Evolutionary conservation across 805 yeast species (phyloP), one percentile per base, ranked within the genome.

Genomic region (Allodekkera sacchari): DNA sequence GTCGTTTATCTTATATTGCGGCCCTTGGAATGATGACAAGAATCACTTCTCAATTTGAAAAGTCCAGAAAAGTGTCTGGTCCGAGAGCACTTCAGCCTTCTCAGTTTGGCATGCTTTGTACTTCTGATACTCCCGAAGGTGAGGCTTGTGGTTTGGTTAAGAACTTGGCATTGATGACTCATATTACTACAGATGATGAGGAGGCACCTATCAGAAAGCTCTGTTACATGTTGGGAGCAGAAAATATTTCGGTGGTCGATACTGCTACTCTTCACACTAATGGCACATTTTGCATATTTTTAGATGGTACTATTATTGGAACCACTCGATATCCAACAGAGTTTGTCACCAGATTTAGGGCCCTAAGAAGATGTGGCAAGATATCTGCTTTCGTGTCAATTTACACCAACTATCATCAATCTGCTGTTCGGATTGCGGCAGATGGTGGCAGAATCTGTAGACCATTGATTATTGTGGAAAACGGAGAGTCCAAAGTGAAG

Each of bases 11-110:
- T 14, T 92, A 85, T 55, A 89, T 92, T 28, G 79, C 94, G 7
- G 98, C 98, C 0, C 63, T 92, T 38, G 98, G 98, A 48, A 92
- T 92, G 98, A 92, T 92, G 98, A 92, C 98, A 9, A 81, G 98
- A 64, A 92, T 92, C 33, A 84, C 96, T 6, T 89, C 97, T n/a
- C 98, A 92, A 59, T 92, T 92, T 51, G 98, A 92, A 57, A 92
- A 92, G 56, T 87, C 97, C 3, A 72, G 98, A 62, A 92, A 92
- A 57, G 98, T 92, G 25, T 83, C 95, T 1, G 98, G 98, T 27
- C 98, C 98, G 31, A 82, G 98, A 71, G 96, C 98, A 11, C 68
- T 92, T 43, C 98, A 92, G 59, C 98, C 98, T 8, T 92, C 98
- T 2, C 98, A 92, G 63, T 92, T 92, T 57, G 98, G 98, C 54